Percentiles rank a stretch among this genome's conserved stretches.
Evolutionary conservation across 2,329 filamentous ascomycete species (phyloP).

Genomic region (Fusarium sp.): DNA sequence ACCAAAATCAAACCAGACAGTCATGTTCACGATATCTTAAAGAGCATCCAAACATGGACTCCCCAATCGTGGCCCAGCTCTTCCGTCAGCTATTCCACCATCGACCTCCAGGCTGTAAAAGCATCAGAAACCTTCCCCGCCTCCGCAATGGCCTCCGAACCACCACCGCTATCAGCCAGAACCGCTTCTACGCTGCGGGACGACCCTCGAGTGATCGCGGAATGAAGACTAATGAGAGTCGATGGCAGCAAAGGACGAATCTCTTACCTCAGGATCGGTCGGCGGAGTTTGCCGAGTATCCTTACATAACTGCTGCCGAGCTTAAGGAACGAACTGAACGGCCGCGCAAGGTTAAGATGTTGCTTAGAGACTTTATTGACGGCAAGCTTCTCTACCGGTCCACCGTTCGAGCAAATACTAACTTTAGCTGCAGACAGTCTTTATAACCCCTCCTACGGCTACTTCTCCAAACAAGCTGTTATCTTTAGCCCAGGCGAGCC

Average conservation of each 20-base stretch:
- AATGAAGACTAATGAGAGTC: slow-evolving; percentile 68
- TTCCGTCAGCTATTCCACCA: slow-evolving; percentile 89
- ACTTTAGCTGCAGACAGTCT: slow-evolving; percentile 74
- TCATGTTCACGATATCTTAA: slow-evolving; percentile 25
- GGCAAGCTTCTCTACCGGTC: slow-evolving; percentile 61
- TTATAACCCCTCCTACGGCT: slow-evolving; percentile 94
- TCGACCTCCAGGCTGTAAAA: slow-evolving; percentile 52
- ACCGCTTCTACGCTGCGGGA: slow-evolving; percentile 46
- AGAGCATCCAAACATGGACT: slow-evolving; percentile 73
- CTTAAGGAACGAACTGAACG: slow-evolving; percentile 78
- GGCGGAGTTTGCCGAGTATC: slow-evolving; percentile 84
- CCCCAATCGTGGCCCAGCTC: slow-evolving; percentile 78
- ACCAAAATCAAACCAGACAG: slow-evolving; percentile 10
- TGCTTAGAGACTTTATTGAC: slow-evolving; percentile 97
- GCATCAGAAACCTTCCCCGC: slow-evolving; percentile 41
- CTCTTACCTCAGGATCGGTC: slow-evolving; percentile 80
- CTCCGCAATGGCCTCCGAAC: slow-evolving; percentile 42
- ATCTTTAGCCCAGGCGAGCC: slow-evolving; percentile 94
- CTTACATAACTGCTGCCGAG: slow-evolving; percentile 85
- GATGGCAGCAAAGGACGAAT: slow-evolving; percentile 88
- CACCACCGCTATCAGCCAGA: slow-evolving; percentile 32
- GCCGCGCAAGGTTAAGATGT: slow-evolving; percentile 92
- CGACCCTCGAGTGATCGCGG: slow-evolving; percentile 53
- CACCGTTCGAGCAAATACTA: slow-evolving; percentile 35
- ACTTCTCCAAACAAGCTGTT: slow-evolving; percentile 95